Evolutionary conservation across 2,329 filamentous ascomycete species (phyloP).

Genomic region (Cordyceps cicadae): DNA sequence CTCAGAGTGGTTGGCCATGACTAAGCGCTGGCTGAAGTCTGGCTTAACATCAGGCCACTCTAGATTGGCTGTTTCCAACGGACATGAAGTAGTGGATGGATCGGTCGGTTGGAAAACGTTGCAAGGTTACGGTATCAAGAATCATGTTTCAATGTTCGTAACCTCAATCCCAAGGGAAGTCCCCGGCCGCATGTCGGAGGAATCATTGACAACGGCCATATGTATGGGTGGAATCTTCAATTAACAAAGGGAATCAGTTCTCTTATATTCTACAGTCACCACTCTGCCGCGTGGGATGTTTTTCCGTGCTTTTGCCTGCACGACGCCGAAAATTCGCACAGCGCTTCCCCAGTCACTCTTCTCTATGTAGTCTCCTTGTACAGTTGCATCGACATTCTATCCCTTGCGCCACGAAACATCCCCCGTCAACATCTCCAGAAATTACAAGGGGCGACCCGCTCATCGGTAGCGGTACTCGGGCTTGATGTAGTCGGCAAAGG

Average conservation of each 20-base stretch:
- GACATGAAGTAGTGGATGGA: background rate
- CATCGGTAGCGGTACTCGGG: conserved; percentile 78
- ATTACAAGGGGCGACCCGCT: conserved; percentile 13
- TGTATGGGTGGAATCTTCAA: conserved; percentile 19
- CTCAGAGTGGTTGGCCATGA: background rate
- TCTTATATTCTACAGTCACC: conserved; percentile 34
- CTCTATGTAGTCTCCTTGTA: conserved; percentile 7
- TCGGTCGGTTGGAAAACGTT: background rate
- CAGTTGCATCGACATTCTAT: background rate
- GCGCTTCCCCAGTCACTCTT: background rate
- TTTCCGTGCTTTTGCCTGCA: conserved; percentile 14
- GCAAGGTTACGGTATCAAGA: too few relatives aligned
- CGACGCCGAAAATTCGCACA: conserved; percentile 15
- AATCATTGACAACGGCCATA: background rate
- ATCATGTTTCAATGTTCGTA: too few relatives aligned
- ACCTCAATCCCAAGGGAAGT: too few relatives aligned
- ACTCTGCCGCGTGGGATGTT: conserved; percentile 15
- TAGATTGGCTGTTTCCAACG: background rate
- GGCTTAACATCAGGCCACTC: background rate
- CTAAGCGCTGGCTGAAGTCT: background rate
- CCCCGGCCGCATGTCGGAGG: background rate
- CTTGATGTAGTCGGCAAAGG: conserved; percentile 91
- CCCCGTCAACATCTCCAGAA: background rate
- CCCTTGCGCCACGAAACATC: background rate
- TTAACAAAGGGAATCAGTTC: conserved; percentile 26